Conservation (phyloP, 1,284 basidiomycete genomes). For the Malassezia caprae region DNA sequence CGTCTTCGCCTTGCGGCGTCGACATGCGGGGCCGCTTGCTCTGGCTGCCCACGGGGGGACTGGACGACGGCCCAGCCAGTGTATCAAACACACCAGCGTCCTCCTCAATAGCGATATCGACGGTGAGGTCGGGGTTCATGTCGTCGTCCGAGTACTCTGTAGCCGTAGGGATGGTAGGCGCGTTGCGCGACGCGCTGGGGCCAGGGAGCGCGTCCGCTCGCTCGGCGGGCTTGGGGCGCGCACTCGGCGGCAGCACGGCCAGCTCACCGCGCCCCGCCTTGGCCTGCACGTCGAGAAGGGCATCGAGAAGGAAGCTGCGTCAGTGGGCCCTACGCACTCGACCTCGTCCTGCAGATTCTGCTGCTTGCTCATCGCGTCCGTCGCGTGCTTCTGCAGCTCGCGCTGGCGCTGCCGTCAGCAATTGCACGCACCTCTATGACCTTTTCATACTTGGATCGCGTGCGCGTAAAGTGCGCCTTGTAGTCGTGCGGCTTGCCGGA, state of each 20-base stretch:
- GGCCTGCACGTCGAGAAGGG: not conserved
- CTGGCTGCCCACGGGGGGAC: not conserved
- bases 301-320: conserved; percentile 14
- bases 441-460: conserved; percentile 11
- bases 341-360: conserved; percentile 13
- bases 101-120: not conserved
- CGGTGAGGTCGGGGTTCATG: not conserved
- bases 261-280: conserved; percentile 1
- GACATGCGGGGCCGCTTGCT: not conserved
- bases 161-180: not conserved
- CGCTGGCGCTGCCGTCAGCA: conserved; percentile 6
- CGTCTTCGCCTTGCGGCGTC: not conserved
- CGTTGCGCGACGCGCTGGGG: not conserved
- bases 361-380: conserved; percentile 8
- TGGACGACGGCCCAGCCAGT: not conserved
- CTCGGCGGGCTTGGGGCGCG: not conserved
- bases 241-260: not conserved
- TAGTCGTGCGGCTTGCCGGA: conserved; percentile 8
- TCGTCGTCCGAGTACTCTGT: conserved; percentile 14
- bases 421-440: conserved; percentile 10
- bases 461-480: conserved; percentile 16
- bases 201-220: not conserved
- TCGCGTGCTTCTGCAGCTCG: conserved; percentile 1
- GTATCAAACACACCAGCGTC: not conserved
- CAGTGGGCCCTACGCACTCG: conserved; percentile 2